Evolutionary conservation across 2,329 filamentous ascomycete species (phyloP).

Genomic region (Lachnellula hyalina): DNA sequence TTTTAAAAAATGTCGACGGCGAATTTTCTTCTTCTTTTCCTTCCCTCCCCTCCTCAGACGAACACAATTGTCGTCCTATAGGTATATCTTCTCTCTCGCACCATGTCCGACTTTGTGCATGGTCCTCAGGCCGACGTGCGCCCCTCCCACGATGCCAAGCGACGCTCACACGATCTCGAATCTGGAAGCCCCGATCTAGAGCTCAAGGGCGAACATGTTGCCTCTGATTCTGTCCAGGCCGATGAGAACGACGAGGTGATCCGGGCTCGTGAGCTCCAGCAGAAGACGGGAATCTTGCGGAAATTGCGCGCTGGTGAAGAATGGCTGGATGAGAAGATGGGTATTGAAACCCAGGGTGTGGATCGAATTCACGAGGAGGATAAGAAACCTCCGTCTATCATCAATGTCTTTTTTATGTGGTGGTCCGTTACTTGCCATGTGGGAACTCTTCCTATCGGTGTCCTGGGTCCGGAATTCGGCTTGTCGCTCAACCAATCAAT

Average conservation of each 20-base stretch:
- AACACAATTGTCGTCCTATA: no score
- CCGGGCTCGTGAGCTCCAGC: conserved; percentile 21
- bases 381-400: conserved; percentile 36
- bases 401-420: conserved; percentile 41
- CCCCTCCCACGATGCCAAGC: conserved; percentile 17
- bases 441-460: conserved; percentile 34
- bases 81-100: neutral
- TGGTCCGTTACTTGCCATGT: conserved; percentile 40
- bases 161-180: conserved; percentile 22
- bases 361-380: conserved; percentile 42
- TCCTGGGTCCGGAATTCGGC: conserved; percentile 44
- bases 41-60: no score
- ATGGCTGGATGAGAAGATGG: conserved; percentile 39
- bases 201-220: neutral
- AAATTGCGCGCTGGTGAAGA: conserved; percentile 34
- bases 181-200: conserved; percentile 13
- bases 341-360: conserved; percentile 43
- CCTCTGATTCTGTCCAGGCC: neutral
- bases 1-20: no score
- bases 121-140: conserved; percentile 23
- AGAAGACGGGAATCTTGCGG: conserved; percentile 18
- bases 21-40: no score
- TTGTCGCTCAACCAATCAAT: conserved; percentile 40
- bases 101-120: conserved; percentile 25
- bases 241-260: conserved; percentile 16